Base-by-base conservation (phyloP, 148 eudicot species). In the Hydrangea macrophylla region DNA sequence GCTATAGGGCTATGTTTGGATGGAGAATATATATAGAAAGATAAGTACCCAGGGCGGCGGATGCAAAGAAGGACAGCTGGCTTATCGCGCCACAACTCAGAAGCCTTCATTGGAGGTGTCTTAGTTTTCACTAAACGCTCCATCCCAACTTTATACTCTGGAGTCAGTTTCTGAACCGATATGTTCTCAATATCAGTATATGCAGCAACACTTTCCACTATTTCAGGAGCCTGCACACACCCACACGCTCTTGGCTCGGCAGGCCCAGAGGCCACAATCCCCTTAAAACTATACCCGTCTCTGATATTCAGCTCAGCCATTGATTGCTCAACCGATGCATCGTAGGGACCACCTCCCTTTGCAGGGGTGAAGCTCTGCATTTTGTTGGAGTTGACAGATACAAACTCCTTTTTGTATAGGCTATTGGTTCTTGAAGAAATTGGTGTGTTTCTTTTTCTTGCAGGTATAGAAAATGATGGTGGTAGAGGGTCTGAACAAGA, bases 211-310 rank as follows among this genome's bases (percentile, higher is more conserved):
- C 55, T 17, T 26, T 76, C 79, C 56, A 75, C 71, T 64, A 83
- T 15, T 22, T 75, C 64, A 2, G 83, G 81, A 64, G 86, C 61
- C 44, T 79, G 73, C 26, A 79, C 74, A 33, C 81, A 82, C 10
- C 86, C 83, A 72, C 86, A 82, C 51, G 76, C 83, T 58, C 83
- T 73, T 42, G 82, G 65, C 53, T 79, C 80, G 17, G 76, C 80
- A 7, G 80, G 82, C 57, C 59, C 62, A 1, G 82, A 39, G 3
- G 85, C 82, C 44, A 82, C 85, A 40, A 78, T 69, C 62, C 85
- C 85, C 59, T 82, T 82, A 70, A 72, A 82, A 35, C 69, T 67
- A 62, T 78, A 71, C 26, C 78, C 85, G 9, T 79, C 82, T 70
- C 64, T 78, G 31, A 75, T 73, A 72, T 79, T 76, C 9, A 82